phyloP scores from a whole-genome alignment of 768 basidiomycete species.

The Bullera alba region DNA sequence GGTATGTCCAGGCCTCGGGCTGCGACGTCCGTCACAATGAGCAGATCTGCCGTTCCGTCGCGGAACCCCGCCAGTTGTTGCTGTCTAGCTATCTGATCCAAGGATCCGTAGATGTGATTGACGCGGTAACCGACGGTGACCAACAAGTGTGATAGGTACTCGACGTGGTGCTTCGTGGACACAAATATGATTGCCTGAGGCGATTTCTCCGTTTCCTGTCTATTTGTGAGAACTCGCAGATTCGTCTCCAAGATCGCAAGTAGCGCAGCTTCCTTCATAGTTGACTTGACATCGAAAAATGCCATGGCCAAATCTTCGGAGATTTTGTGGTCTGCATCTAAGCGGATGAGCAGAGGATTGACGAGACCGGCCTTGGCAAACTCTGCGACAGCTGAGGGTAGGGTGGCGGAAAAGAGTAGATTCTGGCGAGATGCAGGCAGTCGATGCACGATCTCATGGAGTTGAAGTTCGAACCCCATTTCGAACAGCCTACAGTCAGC shows the following conservation, averaged over 20 bases:
- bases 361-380: constrained; percentile 92
- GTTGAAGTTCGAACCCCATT: constrained; percentile 89
- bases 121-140: constrained; percentile 74
- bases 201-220: constrained; percentile 15
- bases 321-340: constrained; percentile 94
- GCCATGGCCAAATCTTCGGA: constrained; percentile 87
- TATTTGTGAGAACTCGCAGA: constrained; percentile 52
- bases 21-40: constrained; percentile 97
- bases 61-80: constrained; percentile 89
- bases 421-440: constrained; percentile 83
- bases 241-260: constrained; percentile 61
- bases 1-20: constrained; percentile 98
- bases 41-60: constrained; percentile 64
- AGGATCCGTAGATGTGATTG: constrained; percentile 90
- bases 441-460: constrained; percentile 84
- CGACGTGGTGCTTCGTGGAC: constrained; percentile 97
- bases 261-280: constrained; percentile 89
- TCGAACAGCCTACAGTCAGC: constrained; percentile 63
- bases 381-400: constrained; percentile 90
- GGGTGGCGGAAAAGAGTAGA: constrained; percentile 88
- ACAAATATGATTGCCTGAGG: constrained; percentile 85
- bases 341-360: constrained; percentile 88
- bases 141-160: constrained; percentile 76
- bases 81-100: constrained; percentile 83
- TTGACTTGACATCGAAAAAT: constrained; percentile 84